Base-by-base conservation (phyloP, 192 early-diverging fungal genomes). In the Haplosporangium gracile region DNA sequence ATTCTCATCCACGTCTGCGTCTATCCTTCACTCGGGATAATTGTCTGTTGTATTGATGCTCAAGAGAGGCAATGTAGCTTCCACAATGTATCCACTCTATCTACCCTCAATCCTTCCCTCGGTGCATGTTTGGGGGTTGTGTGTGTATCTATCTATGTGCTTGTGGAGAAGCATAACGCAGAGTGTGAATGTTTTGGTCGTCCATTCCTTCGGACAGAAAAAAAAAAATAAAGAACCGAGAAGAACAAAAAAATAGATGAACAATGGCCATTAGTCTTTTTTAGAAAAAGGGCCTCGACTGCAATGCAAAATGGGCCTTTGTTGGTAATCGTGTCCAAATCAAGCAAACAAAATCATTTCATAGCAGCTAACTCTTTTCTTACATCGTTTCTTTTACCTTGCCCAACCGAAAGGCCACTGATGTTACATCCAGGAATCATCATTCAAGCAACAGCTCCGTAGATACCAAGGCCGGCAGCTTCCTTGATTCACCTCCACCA, bases 401-500 rank as follows among this genome's bases (percentile, higher is more conserved):
- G 18, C 22, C n/a, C 22, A 45, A 20, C 24, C 42, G 10, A 72
- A 36, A 72, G 70, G 38, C 36, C 24, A 69, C 68, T 34, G 68
- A 39, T 39, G n/a, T 0, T 39, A 0, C 55, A 26, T 57, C 55
- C n/a, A 57, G 55, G 55, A 57, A 45, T 39, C 73, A 49, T 22
- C 47, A 82, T 57, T 32, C 51, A 8, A 20, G 47, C 63, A 76
- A 72, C n/a, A 40, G 68, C 39, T 72, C 77, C 5, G 9, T 70
- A 16, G 72, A 40, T 53, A 6, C 65, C 9, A 36, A 39, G 3
- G 40, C 13, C 29, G 70, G 70, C 70, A 72, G 55, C 49, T 77
- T 82, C 70, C 55, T 82, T 43, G 75, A 82, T 55, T 73, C 49
- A 43, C 81, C 81, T 4, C 68, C 49, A 13, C 47, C 74, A 18